Base-by-base conservation (phyloP, 306 rosid species). In the Herpetospermum pedunculosum region DNA sequence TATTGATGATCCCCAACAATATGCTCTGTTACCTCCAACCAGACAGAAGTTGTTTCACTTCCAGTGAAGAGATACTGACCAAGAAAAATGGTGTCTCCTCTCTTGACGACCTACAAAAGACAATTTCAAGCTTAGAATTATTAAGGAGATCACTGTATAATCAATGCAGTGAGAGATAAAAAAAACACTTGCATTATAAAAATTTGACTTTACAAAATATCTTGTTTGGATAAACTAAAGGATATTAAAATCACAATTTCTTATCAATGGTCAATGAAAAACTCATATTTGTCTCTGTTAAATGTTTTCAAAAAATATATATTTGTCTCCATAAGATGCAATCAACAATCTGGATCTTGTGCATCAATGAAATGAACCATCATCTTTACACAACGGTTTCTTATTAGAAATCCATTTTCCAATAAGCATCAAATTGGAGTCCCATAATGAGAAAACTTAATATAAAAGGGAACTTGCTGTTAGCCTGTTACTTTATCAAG, bases 51-150 rank as follows among this genome's bases (percentile, higher is more conserved):
- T 16, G 77, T 85, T 85, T 85, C 88, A 75, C 84, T 85, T 59
- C 88, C 88, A 3, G 88, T 82, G 28, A 85, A 85, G 72, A 85
- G 88, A 73, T 85, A 85, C 49, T 85, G 82, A 52, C 86, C 88
- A 67, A 85, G 76, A 75, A 85, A 85, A 40, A 85, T 80, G 41
- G 82, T 75, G 81, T 82, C 88, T 16, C 86, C 88, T 59, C 77
- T 50, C 71, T 82, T 76, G 74, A 85, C 88, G 18, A 67, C 86
- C 88, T 85, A 81, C 70, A 80, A 70, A 75, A 44, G 65, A 18
- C 46, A 84, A 72, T 25, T 13, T 41, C 73, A 40, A 67, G 19
- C 16, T 41, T 67, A 67, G 34, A 2, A 41, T 23, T 40, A 41
- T 5, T 52, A 67, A 32, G 71, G n/a, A 64, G 32, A 64, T 64